Evolutionary conservation across 1,139 yeast genomes (phyloP), one percentile per base, ranked within the genome.

Genomic region (Nakaseomyces sp.): DNA sequence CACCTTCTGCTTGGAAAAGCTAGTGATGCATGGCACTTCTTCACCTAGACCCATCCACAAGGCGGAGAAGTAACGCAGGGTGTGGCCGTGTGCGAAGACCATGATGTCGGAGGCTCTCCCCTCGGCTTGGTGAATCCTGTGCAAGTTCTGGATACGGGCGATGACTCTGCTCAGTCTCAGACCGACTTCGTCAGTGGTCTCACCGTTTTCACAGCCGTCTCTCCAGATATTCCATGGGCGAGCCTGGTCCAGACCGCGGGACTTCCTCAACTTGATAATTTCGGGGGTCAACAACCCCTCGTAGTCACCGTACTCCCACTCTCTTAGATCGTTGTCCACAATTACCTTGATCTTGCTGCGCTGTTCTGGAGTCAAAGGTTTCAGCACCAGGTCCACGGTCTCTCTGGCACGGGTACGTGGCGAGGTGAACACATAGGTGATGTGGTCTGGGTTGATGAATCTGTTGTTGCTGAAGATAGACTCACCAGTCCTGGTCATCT

Each of bases 281-380:
- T 88, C 77, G 12, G 68, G 64, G 1, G 95, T 83, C 45, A 72
- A 64, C 55, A 81, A 65, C 4, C 97, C 97, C 68, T 89, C 97
- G 63, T 89, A 89, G 56, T 85, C 93, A 53, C 97, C 97, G 58
- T 89, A 89, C 54, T 86, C 93, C 96, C 97, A 89, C 66, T 89
- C 97, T 51, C 93, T 73, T 42, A 87, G 66, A 55, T 81, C 82
- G 42, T 83, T 77, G 50, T 83, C 89, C 16, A 76, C 76, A 38
- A 67, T 64, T 33, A 74, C 57, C 2, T 70, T 67, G 44, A 79
- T 70, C 15, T 66, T 57, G 16, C 70, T 61, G 49, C 66, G 68
- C 33, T 70, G 66, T 36, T 69, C 72, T n/a, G 70, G 75, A 38
- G 74, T 69, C 44, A 85, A 61, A 15, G 64, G 54, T 47, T 70